Evolutionary conservation across 202 grass and related monocot genomes (phyloP).

Genomic region (Carex sylvatica): DNA sequence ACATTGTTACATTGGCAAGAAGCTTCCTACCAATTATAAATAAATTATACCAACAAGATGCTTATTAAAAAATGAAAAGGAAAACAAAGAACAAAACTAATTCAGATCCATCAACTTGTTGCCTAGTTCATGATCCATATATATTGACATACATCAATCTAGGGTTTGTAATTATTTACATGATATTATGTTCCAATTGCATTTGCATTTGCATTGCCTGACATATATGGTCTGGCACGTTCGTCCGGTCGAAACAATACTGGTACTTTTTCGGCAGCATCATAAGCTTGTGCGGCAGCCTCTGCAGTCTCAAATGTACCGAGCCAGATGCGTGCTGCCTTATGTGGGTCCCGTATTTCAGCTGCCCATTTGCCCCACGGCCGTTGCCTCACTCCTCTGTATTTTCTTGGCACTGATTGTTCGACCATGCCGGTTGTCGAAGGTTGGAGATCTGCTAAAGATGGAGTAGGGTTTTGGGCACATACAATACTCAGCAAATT

Average conservation of each 20-base stretch:
- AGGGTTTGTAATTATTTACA: background rate
- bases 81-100: background rate
- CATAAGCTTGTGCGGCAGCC: slow-evolving; percentile 73
- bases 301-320: slow-evolving; percentile 82
- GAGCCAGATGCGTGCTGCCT: slow-evolving; percentile 76
- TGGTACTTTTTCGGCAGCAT: slow-evolving; percentile 44
- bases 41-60: background rate
- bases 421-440: background rate
- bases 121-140: background rate
- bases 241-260: background rate
- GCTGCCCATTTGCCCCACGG: slow-evolving; percentile 94
- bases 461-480: background rate
- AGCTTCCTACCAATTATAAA: slow-evolving; percentile 9
- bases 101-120: background rate
- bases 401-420: slow-evolving; percentile 28
- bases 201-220: background rate
- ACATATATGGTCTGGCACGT: background rate
- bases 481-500: background rate
- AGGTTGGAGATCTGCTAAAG: background rate
- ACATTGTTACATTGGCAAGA: background rate
- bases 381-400: slow-evolving; percentile 62
- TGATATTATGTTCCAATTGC: background rate
- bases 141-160: slow-evolving; percentile 11
- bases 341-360: slow-evolving; percentile 84
- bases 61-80: background rate